phyloP scores from a whole-genome alignment of 306 rosid genomes.

The Lathyrus tuberosus region DNA sequence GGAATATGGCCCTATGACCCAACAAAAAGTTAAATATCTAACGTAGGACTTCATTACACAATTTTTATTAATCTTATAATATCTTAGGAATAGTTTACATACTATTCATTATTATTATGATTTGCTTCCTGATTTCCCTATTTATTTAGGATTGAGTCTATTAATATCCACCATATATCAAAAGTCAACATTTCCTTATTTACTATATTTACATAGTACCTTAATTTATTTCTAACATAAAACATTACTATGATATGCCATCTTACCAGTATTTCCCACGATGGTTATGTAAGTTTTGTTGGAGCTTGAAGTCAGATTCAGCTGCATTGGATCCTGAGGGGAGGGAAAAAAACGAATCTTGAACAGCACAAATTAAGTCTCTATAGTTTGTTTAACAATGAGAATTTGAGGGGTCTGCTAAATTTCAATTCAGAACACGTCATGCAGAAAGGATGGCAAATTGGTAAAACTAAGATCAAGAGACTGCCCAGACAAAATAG shows the following conservation, averaged over 20 bases:
- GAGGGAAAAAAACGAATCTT: slow-evolving; percentile 19
- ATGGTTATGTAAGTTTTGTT: slow-evolving; percentile 75
- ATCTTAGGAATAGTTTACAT: background rate
- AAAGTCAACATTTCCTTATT: background rate
- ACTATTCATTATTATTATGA: background rate
- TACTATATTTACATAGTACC: background rate
- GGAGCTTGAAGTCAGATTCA: slow-evolving; percentile 69
- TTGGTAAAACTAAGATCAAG: slow-evolving; percentile 22
- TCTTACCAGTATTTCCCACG: slow-evolving; percentile 86
- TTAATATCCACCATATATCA: background rate
- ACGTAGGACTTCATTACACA: background rate
- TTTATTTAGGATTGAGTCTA: background rate
- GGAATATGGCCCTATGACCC: too few species aligned
- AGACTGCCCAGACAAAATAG: slow-evolving; percentile 16
- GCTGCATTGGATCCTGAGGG: slow-evolving; percentile 55
- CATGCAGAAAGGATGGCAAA: slow-evolving; percentile 33
- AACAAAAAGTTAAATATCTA: too few species aligned
- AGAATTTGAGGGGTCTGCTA: slow-evolving; percentile 15
- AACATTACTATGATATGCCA: slow-evolving; percentile 25
- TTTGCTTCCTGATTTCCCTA: background rate
- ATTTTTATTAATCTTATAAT: background rate
- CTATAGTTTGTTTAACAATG: slow-evolving; percentile 21
- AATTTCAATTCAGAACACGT: slow-evolving; percentile 28
- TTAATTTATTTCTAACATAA: background rate
- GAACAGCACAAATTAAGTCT: background rate